Evolutionary conservation across 2,329 filamentous ascomycete species (phyloP), one percentile per base, ranked within the genome.

Genomic region (Botryotinia calthae): DNA sequence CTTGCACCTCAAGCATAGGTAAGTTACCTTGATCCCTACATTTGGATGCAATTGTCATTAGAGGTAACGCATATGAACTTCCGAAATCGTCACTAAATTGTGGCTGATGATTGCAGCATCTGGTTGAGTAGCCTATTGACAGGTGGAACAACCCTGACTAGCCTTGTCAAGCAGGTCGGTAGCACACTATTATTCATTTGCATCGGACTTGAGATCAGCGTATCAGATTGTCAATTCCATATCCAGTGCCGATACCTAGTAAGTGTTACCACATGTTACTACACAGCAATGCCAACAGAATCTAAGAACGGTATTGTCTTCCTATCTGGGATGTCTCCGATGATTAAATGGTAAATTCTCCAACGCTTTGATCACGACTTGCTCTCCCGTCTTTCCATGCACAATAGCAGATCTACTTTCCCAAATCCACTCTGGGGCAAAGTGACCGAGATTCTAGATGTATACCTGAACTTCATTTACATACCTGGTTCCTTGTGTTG

Each of bases 311-410:
- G 51, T 6, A 40, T 25, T 42, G 37, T 56, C n/a, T 68, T 40
- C 64, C 65, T 18, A 1, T 40, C 28, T 54, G 46, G 64, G 46
- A 54, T 34, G 51, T 40, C 16, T 42, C 34, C 64, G 46, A 37
- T 28, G 37, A 48, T 28, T 54, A 28, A 67, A 51, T 54, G 25
- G 46, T 40, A 67, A 22, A 54, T 25, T 54, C 28, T 31, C 14
- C 46, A 28, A 67, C 31, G 64, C 46, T 67, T 40, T 40, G 34
- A 40, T 54, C 34, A 67, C n/a, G 34, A 18, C 65, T 67, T 56
- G 16, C 65, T 67, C 48, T 67, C 34, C 65, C 65, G 48, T 67
- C n/a, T 54, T 54, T 56, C 65, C 31, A 44, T 68, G n/a, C 37
- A 56, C 18, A 67, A 54, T 56, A 44, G 25, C 37, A 68, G 65